phyloP scores from a whole-genome alignment of 2,329 filamentous ascomycete genomes.

The Talaromyces verruculosus region DNA sequence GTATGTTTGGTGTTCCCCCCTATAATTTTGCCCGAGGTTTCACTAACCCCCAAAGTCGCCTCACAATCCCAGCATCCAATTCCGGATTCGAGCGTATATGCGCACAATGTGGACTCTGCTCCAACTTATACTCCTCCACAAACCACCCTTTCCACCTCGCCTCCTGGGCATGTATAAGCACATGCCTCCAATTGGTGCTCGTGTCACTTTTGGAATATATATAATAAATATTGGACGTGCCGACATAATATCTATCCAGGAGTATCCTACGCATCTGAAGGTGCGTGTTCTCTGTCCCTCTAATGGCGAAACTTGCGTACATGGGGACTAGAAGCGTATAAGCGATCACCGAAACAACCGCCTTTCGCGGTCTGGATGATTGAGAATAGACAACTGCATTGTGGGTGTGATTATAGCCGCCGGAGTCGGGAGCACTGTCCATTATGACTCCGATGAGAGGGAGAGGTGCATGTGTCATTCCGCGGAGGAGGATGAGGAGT shows the following conservation, averaged over 20 bases:
- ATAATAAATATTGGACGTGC: conserved; percentile 9
- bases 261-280: conserved; percentile 13
- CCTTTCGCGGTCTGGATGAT: background rate
- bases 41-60: conserved; percentile 6
- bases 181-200: conserved; percentile 16
- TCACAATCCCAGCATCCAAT: conserved; percentile 10
- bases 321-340: conserved; percentile 10
- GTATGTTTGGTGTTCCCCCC: background rate
- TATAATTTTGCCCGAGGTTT: conserved; percentile 11
- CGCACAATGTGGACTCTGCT: conserved; percentile 16
- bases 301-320: conserved; percentile 1
- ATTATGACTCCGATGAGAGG: conserved; percentile 26
- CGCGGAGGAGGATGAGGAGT: conserved; percentile 23
- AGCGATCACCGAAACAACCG: background rate
- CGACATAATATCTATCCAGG: conserved; percentile 11
- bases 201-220: conserved; percentile 13
- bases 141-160: conserved; percentile 15
- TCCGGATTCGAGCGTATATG: conserved; percentile 14
- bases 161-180: conserved; percentile 14
- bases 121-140: conserved; percentile 15
- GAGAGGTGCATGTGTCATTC: conserved; percentile 20
- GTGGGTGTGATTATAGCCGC: conserved; percentile 23
- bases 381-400: conserved; percentile 21
- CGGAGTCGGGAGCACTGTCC: conserved; percentile 32
- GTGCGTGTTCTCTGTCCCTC: conserved; percentile 11